phyloP scores from a whole-genome alignment of 192 early-diverging fungal species.

The Spizellomyces punctatus region DNA sequence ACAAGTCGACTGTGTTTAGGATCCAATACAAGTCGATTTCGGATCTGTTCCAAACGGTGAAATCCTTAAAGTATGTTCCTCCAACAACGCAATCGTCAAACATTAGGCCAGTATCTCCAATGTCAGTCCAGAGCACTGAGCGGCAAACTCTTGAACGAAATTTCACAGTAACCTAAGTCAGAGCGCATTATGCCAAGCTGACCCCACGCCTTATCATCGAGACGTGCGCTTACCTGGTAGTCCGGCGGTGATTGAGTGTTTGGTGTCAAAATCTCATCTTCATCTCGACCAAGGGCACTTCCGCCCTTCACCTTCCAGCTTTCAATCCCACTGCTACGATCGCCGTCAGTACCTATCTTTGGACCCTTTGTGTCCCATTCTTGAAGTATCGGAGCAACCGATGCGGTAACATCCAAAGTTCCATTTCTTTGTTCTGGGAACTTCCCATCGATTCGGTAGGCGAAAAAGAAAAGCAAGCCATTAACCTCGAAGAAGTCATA shows the following conservation, averaged over 20 bases:
- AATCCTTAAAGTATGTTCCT: conserved; percentile 86
- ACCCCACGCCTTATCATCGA: no score
- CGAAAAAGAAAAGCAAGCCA: conserved; percentile 82
- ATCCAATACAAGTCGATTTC: conserved; percentile 91
- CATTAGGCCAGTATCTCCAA: conserved; percentile 86
- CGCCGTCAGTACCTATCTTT: no score
- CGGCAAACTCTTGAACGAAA: conserved; percentile 84
- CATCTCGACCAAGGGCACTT: no score
- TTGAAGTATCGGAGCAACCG: no score
- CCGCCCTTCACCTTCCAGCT: no score
- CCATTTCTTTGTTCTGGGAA: no score
- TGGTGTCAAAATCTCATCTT: not conserved
- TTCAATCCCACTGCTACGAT: no score
- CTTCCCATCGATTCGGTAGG: conserved; percentile 46
- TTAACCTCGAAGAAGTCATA: conserved; percentile 77
- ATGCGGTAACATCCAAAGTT: no score
- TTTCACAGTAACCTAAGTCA: conserved; percentile 48
- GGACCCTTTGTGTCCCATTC: no score
- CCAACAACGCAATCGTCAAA: conserved; percentile 95
- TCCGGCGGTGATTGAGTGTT: conserved; percentile 25
- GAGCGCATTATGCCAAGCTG: no score
- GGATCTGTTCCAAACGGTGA: conserved; percentile 83
- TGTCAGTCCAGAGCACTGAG: conserved; percentile 90
- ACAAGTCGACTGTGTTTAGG: conserved; percentile 71
- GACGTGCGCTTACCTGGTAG: conserved; percentile 39